Percentiles rank a stretch among this genome's conserved stretches.
These are phyloP conservation scores for Nakaseomyces sp. DNA, from an alignment of 1,139 yeast genomes.

Conservation along the genomic window DNA sequence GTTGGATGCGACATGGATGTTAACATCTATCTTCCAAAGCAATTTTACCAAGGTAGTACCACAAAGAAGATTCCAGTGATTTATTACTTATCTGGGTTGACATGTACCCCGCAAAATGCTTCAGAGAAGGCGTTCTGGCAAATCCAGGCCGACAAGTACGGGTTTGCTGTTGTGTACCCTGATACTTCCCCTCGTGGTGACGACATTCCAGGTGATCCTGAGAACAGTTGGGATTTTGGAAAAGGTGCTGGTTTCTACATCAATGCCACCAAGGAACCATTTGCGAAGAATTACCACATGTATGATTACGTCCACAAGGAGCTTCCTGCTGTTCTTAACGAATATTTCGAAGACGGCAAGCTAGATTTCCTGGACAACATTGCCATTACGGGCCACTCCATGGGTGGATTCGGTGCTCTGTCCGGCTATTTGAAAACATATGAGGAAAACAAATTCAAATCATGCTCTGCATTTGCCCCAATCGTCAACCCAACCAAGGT, in stretches of 20 bases:
- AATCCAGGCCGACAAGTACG: conserved; percentile 68
- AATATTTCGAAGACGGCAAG: conserved; percentile 38
- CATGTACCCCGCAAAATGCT: conserved; percentile 91
- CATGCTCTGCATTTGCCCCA: conserved; percentile 90
- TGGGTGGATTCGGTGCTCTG: conserved; percentile 97
- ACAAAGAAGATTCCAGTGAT: conserved; percentile 59
- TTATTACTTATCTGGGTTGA: conserved; percentile 77
- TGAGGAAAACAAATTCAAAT: conserved; percentile 42
- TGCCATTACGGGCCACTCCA: conserved; percentile 87
- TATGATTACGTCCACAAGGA: conserved; percentile 74
- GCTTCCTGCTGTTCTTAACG: conserved; percentile 38
- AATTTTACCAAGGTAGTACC: conserved; percentile 29
- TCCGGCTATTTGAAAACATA: conserved; percentile 68
- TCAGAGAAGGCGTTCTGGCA: conserved; percentile 91
- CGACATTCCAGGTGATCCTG: conserved; percentile 75
- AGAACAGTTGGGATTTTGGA: conserved; percentile 89
- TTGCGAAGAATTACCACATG: conserved; percentile 72
- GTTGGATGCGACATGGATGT: conserved; percentile 75
- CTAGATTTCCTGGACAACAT: conserved; percentile 40
- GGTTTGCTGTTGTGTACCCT: conserved; percentile 85
- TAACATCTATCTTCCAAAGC: conserved; percentile 70
- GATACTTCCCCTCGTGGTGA: conserved; percentile 98
- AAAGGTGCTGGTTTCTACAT: conserved; percentile 93
- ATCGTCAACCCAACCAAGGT: conserved; percentile 67
- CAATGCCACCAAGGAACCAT: conserved; percentile 70